Conservation (phyloP, 495 filamentous ascomycete genomes). For the Chaetomium fimeti region DNA sequence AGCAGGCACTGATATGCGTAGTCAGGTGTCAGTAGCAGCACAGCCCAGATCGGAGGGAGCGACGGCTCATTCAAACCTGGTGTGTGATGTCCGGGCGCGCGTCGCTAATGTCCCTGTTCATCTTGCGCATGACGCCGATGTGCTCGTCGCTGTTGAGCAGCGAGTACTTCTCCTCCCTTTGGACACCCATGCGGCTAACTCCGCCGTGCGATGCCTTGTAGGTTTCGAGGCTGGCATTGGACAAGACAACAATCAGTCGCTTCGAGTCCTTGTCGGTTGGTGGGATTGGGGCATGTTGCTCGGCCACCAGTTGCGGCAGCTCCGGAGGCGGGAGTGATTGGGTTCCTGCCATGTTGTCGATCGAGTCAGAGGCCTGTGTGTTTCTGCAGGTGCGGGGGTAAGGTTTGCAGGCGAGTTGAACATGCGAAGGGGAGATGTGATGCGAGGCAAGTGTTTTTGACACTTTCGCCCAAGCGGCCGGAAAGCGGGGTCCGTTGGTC, state of each 20-base stretch:
- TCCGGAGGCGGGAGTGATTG: slow-evolving; percentile 91
- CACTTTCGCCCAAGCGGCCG: background rate
- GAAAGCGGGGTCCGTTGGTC: slow-evolving; percentile 13
- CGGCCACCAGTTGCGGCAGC: slow-evolving; percentile 85
- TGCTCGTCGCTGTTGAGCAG: slow-evolving; percentile 98
- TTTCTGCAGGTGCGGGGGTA: background rate
- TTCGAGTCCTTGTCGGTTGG: slow-evolving; percentile 83
- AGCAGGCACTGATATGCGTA: slow-evolving; percentile 72
- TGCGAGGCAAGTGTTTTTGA: background rate
- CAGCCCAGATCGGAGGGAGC: background rate
- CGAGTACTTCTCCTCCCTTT: slow-evolving; percentile 88
- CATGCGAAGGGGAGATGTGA: background rate
- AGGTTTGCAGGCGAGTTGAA: background rate
- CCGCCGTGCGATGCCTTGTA: slow-evolving; percentile 81
- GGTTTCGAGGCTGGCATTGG: slow-evolving; percentile 95
- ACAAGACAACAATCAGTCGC: slow-evolving; percentile 90
- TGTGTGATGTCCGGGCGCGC: slow-evolving; percentile 97
- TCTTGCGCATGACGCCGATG: slow-evolving; percentile 98
- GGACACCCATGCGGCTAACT: slow-evolving; percentile 58
- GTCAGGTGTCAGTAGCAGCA: slow-evolving; percentile 27
- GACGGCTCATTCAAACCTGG: slow-evolving; percentile 64
- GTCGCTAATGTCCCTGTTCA: slow-evolving; percentile 97
- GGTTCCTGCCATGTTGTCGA: slow-evolving; percentile 53
- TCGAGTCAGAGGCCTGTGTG: slow-evolving; percentile 25
- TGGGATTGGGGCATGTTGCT: slow-evolving; percentile 84